Percentiles rank a stretch among this genome's conserved stretches.
Evolutionary conservation across 352 stramenopile species (phyloP).

Genomic region (Phytophthora citrophthora): DNA sequence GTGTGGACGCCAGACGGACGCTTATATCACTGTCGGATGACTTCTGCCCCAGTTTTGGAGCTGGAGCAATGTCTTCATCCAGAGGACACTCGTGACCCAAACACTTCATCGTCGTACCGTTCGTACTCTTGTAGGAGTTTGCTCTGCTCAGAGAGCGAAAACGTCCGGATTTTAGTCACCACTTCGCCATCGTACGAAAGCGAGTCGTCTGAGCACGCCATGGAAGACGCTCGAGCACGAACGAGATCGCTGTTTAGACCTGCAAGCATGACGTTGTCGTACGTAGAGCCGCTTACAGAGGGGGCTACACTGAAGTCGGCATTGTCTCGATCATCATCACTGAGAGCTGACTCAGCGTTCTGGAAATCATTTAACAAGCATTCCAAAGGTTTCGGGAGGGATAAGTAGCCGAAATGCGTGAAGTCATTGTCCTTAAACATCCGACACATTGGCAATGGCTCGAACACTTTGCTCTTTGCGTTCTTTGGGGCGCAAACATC

Average conservation of each 20-base stretch:
- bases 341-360: constrained; percentile 20
- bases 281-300: constrained; percentile 50
- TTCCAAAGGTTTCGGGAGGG: constrained; percentile 72
- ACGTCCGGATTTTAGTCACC: constrained; percentile 55
- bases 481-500: constrained; percentile 63
- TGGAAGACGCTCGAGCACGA: constrained; percentile 61
- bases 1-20: constrained; percentile 55
- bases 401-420: constrained; percentile 40
- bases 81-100: too few relatives aligned
- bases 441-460: constrained; percentile 76
- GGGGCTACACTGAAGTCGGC: constrained; percentile 34
- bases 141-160: constrained; percentile 52
- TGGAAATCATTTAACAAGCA: constrained; percentile 61
- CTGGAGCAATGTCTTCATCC: constrained; percentile 35
- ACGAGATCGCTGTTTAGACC: constrained; percentile 74
- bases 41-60: constrained; percentile 33
- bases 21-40: constrained; percentile 52
- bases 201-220: constrained; percentile 57
- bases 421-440: constrained; percentile 68
- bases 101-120: constrained; percentile 77
- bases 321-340: constrained; percentile 49
- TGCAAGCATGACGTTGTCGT: constrained; percentile 61
- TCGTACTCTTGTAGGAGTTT: constrained; percentile 63
- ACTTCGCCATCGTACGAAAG: constrained; percentile 45
- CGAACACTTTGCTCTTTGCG: constrained; percentile 60